phyloP scores from a whole-genome alignment of 1,284 basidiomycete genomes.

The Mycena sp. region DNA sequence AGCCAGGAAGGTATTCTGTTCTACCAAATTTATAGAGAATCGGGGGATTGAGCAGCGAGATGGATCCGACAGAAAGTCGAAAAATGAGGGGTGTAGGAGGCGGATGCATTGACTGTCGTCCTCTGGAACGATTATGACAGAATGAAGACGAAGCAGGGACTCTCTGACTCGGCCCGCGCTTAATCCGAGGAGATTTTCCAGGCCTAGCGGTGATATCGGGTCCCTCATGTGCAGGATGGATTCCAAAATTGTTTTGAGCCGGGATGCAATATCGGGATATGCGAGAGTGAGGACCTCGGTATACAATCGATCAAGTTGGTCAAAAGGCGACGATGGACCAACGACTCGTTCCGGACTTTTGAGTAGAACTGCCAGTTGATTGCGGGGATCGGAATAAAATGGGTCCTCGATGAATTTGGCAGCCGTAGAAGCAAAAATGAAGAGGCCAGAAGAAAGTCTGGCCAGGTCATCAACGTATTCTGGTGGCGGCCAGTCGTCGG shows the following conservation, averaged over 20 bases:
- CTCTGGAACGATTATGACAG: conserved; percentile 35
- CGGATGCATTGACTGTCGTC: conserved; percentile 28
- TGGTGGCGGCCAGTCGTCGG: conserved; percentile 27
- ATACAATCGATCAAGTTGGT: conserved; percentile 37
- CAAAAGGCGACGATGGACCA: conserved; percentile 6
- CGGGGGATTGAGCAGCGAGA: conserved; percentile 30
- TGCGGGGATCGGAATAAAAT: conserved; percentile 30
- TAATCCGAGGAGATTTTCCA: conserved; percentile 30
- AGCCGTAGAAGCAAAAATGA: conserved; percentile 42
- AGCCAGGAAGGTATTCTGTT: conserved; percentile 33
- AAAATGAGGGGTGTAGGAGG: conserved; percentile 39
- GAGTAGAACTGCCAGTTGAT: conserved; percentile 31
- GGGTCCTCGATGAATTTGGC: conserved; percentile 40
- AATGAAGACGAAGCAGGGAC: conserved; percentile 37
- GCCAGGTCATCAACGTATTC: conserved; percentile 32
- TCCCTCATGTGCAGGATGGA: not conserved
- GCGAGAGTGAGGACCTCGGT: conserved; percentile 29
- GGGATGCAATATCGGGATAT: conserved; percentile 26
- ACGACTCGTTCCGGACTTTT: not conserved
- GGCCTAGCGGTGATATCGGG: not conserved
- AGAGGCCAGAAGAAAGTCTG: conserved; percentile 35
- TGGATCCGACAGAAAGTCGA: conserved; percentile 34
- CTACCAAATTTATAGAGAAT: conserved; percentile 22
- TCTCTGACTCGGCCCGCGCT: conserved; percentile 12
- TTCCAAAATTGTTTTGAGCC: conserved; percentile 24